Evolutionary conservation across 129 eudicot species (phyloP), one percentile per base, ranked within the genome.

Genomic region (Chrysanthemum lavandulifolium): DNA sequence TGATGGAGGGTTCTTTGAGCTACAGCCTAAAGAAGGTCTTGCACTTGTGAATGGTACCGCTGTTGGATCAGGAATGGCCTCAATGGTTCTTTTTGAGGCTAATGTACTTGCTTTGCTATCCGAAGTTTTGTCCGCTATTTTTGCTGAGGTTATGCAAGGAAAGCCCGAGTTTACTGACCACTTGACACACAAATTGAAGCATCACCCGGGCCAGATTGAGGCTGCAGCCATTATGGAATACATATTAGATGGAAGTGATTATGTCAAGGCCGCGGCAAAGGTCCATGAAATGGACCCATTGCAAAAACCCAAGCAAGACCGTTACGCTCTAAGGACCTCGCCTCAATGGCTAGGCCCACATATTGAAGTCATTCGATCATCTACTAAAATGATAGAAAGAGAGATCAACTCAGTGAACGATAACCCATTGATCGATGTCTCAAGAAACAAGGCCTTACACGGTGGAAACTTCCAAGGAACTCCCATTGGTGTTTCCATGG

Each of bases 131-230:
- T 91, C 97, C 2, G 97, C 97, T 13, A 75, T 91, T 29, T 91
- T 91, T n/a, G 95, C 97, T 16, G 95, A 91, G 78, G 97, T 91
- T 13, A 91, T 91, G 97, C 91, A 91, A 62, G 97, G 97, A 1
- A 91, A 91, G 36, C 95, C 95, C 0, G 97, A 91, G 72, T 91
- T 91, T 55, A 91, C 97, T 0, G 97, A 91, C 69, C 88, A 91
- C 77, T 78, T 91, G 85, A 91, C 95, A 1, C 97, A 91, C 53
- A 85, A 86, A 69, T 31, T 91, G 67, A 91, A 91, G 81, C 95
- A 91, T 66, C 97, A 91, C 16, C 97, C 97, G 0, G 97, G 97
- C 66, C 97, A 91, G 29, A 91, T 91, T 14, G 97, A 91, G 71
- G 97, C 97, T 23, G 97, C 97, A 2, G 97, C 95, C 1, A 88